Conservation (phyloP, 306 rosid species). For the Cicer arietinum region DNA sequence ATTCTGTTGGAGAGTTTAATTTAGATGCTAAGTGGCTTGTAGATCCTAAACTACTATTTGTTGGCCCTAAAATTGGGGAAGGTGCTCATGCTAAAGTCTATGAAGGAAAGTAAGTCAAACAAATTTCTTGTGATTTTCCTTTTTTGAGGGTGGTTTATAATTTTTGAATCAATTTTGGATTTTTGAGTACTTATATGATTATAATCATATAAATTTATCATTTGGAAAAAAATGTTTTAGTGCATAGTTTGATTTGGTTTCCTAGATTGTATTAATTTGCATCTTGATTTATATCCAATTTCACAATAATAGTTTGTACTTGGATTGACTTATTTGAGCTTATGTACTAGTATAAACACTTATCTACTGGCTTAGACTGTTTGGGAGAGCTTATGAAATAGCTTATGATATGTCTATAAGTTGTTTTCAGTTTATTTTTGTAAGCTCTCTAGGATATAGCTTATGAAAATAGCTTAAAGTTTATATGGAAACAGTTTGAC, state of each 20-base stretch:
- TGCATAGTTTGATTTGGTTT: constrained; percentile 19
- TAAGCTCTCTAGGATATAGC: constrained; percentile 1
- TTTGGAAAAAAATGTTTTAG: neutral
- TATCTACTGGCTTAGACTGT: neutral
- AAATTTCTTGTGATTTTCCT: neutral
- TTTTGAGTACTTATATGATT: constrained; percentile 21
- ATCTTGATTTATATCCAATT: constrained; percentile 29
- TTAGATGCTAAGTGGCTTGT: constrained; percentile 82
- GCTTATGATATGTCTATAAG: neutral
- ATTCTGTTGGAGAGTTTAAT: constrained; percentile 66
- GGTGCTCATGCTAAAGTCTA: constrained; percentile 96
- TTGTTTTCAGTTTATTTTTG: neutral
- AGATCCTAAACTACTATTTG: constrained; percentile 87
- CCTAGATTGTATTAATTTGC: neutral
- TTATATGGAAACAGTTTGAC: neutral
- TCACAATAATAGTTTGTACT: neutral
- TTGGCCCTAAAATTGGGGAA: constrained; percentile 94
- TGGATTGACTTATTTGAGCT: neutral
- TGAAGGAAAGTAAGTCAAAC: constrained; percentile 96
- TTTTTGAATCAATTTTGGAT: constrained; percentile 39
- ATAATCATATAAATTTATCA: neutral
- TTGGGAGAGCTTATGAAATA: neutral
- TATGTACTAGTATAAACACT: neutral
- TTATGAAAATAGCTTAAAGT: neutral
- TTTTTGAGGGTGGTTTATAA: neutral